Percentiles rank a stretch among this genome's conserved stretches.
Conservation (phyloP, 2,329 filamentous ascomycete genomes). For the Sphaerostilbella broomeana region DNA sequence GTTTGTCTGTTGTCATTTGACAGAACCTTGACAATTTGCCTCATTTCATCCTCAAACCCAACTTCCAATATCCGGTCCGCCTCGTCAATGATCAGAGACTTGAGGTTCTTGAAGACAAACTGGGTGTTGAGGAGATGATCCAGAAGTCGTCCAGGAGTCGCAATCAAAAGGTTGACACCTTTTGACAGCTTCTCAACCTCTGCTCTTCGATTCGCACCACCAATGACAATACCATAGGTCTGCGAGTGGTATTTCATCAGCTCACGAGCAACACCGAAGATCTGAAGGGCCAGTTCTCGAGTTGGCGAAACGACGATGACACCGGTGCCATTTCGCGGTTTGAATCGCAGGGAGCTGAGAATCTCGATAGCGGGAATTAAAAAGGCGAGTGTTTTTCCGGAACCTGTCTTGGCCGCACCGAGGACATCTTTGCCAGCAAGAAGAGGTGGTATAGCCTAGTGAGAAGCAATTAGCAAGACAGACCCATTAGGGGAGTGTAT, state of each 20-base stretch:
- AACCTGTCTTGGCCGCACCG: conserved; percentile 92
- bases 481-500: background rate
- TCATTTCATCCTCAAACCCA: conserved; percentile 98
- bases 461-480: background rate
- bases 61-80: conserved; percentile 95
- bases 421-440: conserved; percentile 88
- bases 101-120: conserved; percentile 88
- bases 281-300: conserved; percentile 65
- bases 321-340: conserved; percentile 88
- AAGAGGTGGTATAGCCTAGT: conserved; percentile 69
- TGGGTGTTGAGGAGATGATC: conserved; percentile 87
- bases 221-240: conserved; percentile 93
- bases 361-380: conserved; percentile 92
- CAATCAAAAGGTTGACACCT: conserved; percentile 90
- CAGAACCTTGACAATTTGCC: conserved; percentile 90
- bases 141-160: conserved; percentile 84
- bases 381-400: conserved; percentile 92
- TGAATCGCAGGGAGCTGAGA: conserved; percentile 83
- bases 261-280: conserved; percentile 90
- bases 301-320: conserved; percentile 80
- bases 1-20: conserved; percentile 84
- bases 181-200: conserved; percentile 92
- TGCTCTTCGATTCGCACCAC: conserved; percentile 81
- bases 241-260: conserved; percentile 90
- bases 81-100: conserved; percentile 90